A percentile compares a stretch with the other conserved stretches of the same genome.
These are phyloP conservation scores for Cutaneotrichosporon dermatis DNA, from an alignment of 1,284 basidiomycete species.

Conservation along the genomic window DNA sequence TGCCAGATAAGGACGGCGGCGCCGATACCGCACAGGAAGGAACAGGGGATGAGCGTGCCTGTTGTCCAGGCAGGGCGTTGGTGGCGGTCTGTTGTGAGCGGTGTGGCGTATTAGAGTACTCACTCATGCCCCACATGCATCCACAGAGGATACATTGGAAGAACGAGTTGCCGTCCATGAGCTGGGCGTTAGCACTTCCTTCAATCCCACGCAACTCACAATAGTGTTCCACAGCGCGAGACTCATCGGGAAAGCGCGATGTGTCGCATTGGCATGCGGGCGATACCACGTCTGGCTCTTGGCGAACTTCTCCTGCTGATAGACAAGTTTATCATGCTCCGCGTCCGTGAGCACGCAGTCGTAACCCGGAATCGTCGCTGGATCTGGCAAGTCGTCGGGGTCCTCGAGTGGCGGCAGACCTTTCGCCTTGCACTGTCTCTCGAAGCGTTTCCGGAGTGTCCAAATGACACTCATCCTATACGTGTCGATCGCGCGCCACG, in stretches of 20 bases:
- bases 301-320: conserved; percentile 52
- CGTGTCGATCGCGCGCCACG: conserved; percentile 69
- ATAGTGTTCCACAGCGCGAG: conserved; percentile 51
- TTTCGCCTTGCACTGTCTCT: conserved; percentile 57
- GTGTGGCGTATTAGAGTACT: conserved; percentile 17
- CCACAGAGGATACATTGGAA: conserved; percentile 73
- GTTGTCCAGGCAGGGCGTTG: conserved; percentile 54
- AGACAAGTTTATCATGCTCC: conserved; percentile 63
- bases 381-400: conserved; percentile 71
- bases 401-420: conserved; percentile 66
- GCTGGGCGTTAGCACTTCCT: no score
- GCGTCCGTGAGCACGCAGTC: conserved; percentile 62
- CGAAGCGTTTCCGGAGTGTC: conserved; percentile 61
- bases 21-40: conserved; percentile 75
- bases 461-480: conserved; percentile 71
- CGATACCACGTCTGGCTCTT: conserved; percentile 69
- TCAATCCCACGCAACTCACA: conserved; percentile 29
- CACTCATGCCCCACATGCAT: conserved; percentile 72
- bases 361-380: conserved; percentile 65
- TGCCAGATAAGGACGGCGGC: conserved; percentile 73
- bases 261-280: conserved; percentile 78
- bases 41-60: conserved; percentile 66
- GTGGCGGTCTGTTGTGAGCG: conserved; percentile 30
- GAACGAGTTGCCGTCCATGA: conserved; percentile 74
- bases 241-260: conserved; percentile 75